Base-by-base conservation (phyloP, 2,329 filamentous ascomycete genomes). In the Sclerotinia glacialis region DNA sequence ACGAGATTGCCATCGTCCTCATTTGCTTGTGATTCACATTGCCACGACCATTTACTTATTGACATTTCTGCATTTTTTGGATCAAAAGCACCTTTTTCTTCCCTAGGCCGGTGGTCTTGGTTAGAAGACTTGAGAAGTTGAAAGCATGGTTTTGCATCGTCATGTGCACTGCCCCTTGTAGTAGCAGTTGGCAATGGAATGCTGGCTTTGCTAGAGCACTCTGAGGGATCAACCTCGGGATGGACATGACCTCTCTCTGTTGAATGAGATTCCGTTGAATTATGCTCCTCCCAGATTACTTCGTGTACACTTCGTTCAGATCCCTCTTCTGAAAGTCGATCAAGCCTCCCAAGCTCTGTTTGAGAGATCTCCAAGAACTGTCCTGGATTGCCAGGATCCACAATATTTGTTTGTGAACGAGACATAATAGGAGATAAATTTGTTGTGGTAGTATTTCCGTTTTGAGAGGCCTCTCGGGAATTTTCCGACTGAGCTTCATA, bases 221-320 rank as follows among this genome's bases (percentile, higher is more conserved):
- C 31, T 14, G 65, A 66, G 18, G 21, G 34, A 53, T 8, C 40
- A 26, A 16, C 23, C 21, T 64, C 44, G 5, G 26, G 26, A 56
- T 52, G 9, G 50, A 18, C 26, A 11, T 68, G 53, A 18, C 68
- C 68, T 28, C 69, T 67, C 2, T 67, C 67, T 7, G 64, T 65
- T 6, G 69, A 11, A 21, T 55, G 65, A 40, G 67, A 66, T 31
- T 52, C 59, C 0, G 64, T 61, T 14, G 62, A 68, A 9, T 34
- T 54, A 16, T 49, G 59, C 23, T 64, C 69, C 54, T 73, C 59
- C 73, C 73, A 74, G 16, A 74, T 69, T 8, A 74, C 66, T 61
- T 74, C 73, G 55, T 74, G 70, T 11, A 70, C 49, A 59, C 69
- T 74, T 50, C 61, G 66, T 31, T 62, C 54, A 9, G 71, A 64